phyloP scores from a whole-genome alignment of 192 early-diverging fungal species.

The Coemansia sp. region DNA sequence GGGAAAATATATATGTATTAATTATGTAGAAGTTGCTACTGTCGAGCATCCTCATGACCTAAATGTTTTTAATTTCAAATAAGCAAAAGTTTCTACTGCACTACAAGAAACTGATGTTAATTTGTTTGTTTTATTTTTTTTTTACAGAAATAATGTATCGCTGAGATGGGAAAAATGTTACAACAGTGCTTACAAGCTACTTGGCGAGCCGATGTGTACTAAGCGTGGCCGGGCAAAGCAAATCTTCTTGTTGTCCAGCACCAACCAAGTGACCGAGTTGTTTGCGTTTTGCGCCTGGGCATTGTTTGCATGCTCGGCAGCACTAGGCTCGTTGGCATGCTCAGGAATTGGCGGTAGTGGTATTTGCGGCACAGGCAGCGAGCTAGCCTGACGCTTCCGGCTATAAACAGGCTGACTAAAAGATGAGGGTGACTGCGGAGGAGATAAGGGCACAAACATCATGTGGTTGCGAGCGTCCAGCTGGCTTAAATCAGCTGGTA shows the following conservation, averaged over 20 bases:
- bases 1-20: neutral
- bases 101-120: too few species aligned
- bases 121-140: too few species aligned
- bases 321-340: neutral
- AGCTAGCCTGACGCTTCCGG: conserved; percentile 5
- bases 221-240: conserved; percentile 43
- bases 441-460: conserved; percentile 4
- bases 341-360: conserved; percentile 6
- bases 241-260: conserved; percentile 42
- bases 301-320: neutral
- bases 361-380: conserved; percentile 9
- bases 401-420: neutral
- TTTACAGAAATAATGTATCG: neutral
- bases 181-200: conserved; percentile 1
- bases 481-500: neutral
- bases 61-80: too few species aligned
- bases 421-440: conserved; percentile 14
- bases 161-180: neutral
- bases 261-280: conserved; percentile 16
- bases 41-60: too few species aligned
- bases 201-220: conserved; percentile 15
- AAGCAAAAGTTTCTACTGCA: too few species aligned
- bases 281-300: neutral
- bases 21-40: too few species aligned
- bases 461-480: neutral